Evolutionary conservation across 139 green algal genomes (phyloP).

Genomic region (Ettlia oleoabundans): DNA sequence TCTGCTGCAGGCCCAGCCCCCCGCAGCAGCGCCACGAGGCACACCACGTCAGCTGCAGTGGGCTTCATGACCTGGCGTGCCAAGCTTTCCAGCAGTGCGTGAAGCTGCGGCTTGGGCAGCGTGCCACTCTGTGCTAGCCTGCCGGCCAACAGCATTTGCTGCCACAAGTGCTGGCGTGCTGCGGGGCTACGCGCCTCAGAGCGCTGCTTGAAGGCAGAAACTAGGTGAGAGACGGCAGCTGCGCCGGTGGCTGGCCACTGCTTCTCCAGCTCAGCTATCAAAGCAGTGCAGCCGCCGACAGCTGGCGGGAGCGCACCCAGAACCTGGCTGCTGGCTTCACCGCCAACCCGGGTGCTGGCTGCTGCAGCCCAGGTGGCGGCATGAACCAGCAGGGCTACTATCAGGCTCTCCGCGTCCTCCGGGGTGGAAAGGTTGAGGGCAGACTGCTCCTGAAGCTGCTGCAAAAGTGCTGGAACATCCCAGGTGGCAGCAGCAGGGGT

Average conservation of each 20-base stretch:
- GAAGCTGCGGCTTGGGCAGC: slow-evolving; percentile 18
- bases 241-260: not conserved
- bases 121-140: not conserved
- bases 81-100: slow-evolving; percentile 18
- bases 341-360: not conserved
- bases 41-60: not conserved
- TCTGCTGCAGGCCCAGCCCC: not conserved
- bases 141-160: slow-evolving; percentile 21
- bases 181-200: not conserved
- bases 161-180: not conserved
- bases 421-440: not conserved
- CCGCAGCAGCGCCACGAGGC: slow-evolving; percentile 13
- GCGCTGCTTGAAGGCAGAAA: not conserved
- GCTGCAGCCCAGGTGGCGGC: not conserved
- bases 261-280: not conserved
- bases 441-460: not conserved
- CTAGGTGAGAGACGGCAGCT: not conserved
- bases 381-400: not conserved
- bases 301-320: not conserved
- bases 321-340: too few relatives aligned
- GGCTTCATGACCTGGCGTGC: slow-evolving; percentile 31
- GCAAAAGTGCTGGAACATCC: not conserved
- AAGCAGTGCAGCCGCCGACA: not conserved
- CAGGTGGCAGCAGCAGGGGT: not conserved
- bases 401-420: not conserved